Percentiles rank a stretch among this genome's conserved stretches.
phyloP scores from a whole-genome alignment of 371 early-diverging fungal genomes.

The Encephalitozoon romaleae region DNA sequence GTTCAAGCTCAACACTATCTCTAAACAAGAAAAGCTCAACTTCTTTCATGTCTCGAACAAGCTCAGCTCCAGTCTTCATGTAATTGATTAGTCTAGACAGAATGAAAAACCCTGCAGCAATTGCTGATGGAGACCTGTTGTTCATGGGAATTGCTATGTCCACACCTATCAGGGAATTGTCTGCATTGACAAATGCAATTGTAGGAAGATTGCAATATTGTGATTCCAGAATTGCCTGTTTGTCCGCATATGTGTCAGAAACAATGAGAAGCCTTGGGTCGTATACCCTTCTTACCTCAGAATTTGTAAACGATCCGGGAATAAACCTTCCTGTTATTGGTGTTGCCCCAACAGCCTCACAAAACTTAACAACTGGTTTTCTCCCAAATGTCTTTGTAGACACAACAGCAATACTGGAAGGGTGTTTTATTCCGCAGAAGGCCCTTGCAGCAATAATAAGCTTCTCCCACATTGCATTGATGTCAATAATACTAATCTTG shows the following conservation, averaged over 20 bases:
- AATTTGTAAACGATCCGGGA: conserved; percentile 99
- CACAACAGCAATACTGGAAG: conserved; percentile 80
- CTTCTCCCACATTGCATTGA: conserved; percentile 98
- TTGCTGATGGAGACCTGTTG: conserved; percentile 91
- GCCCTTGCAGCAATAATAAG: conserved; percentile 92
- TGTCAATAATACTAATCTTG: conserved; percentile 72
- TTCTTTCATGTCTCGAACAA: conserved; percentile 56
- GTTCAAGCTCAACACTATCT: conserved; percentile 61
- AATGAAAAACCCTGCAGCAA: conserved; percentile 90
- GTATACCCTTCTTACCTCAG: conserved; percentile 88
- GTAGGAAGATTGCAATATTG: conserved; percentile 96
- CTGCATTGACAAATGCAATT: conserved; percentile 92
- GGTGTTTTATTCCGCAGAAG: conserved; percentile 78
- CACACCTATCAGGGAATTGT: conserved; percentile 78
- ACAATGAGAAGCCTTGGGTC: conserved; percentile 93
- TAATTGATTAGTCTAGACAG: conserved; percentile 90
- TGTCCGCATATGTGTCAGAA: conserved; percentile 90
- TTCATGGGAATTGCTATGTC: conserved; percentile 98
- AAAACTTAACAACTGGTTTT: conserved; percentile 93
- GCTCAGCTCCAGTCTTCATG: conserved; percentile 70
- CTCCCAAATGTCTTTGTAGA: conserved; percentile 90
- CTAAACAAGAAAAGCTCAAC: conserved; percentile 61
- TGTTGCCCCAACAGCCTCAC: conserved; percentile 84
- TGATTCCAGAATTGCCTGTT: conserved; percentile 93
- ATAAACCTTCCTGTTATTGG: conserved; percentile 97